These are phyloP conservation scores for Yamadazyma phyllophila DNA, from an alignment of 805 yeast genomes.

Conservation along the genomic window DNA sequence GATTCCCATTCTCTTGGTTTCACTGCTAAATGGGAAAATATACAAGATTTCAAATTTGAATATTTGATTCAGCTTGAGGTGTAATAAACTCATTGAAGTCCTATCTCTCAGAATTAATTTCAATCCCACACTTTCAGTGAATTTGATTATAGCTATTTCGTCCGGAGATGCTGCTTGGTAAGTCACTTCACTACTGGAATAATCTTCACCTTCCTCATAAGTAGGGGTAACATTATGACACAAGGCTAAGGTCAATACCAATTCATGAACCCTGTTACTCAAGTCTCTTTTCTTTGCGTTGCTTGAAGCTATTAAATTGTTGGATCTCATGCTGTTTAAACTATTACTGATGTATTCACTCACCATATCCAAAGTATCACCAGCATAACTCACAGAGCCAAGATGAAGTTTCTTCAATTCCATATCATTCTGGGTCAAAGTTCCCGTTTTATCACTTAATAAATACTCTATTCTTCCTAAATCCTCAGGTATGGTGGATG, in stretches of 20 bases:
- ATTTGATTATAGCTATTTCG: constrained; percentile 94
- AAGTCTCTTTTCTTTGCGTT: constrained; percentile 59
- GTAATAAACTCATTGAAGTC: constrained; percentile 63
- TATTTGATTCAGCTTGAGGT: constrained; percentile 52
- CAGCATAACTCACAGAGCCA: constrained; percentile 89
- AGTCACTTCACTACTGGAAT: constrained; percentile 38
- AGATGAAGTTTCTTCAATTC: constrained; percentile 88
- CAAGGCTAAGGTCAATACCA: constrained; percentile 79
- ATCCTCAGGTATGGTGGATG: constrained; percentile 97
- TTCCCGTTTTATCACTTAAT: constrained; percentile 93
- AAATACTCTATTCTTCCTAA: constrained; percentile 92
- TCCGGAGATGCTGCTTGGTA: constrained; percentile 99
- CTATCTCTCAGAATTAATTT: constrained; percentile 82
- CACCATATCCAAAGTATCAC: constrained; percentile 89
- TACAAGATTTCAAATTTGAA: constrained; percentile 68
- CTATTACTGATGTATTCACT: constrained; percentile 54
- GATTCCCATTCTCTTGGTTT: constrained; percentile 94
- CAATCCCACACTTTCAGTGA: constrained; percentile 83
- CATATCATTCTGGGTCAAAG: constrained; percentile 97
- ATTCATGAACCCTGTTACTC: constrained; percentile 72
- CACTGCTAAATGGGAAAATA: constrained; percentile 92
- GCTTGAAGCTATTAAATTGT: constrained; percentile 7
- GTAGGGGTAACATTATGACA: constrained; percentile 98
- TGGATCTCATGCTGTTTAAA: constrained; percentile 8
- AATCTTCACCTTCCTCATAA: constrained; percentile 63